Percentiles rank a stretch among this genome's conserved stretches.
Evolutionary conservation across 257 asterid species (phyloP).

Genomic region (Plantago ovata): DNA sequence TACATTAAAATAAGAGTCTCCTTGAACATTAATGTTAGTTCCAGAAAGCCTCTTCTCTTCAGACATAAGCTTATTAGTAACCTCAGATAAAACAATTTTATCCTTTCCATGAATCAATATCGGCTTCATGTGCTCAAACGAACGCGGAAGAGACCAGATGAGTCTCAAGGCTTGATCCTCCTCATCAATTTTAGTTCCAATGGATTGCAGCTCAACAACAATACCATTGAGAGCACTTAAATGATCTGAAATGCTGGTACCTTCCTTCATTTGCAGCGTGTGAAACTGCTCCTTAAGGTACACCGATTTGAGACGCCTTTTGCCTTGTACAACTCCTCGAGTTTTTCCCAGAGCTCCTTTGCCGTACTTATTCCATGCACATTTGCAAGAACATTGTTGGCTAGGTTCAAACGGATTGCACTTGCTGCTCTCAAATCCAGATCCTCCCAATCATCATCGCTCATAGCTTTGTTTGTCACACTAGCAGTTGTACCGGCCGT

Average conservation of each 20-base stretch:
- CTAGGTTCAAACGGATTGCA: not conserved
- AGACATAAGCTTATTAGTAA: not conserved
- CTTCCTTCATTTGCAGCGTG: constrained; percentile 5
- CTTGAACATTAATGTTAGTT: not conserved
- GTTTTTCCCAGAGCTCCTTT: constrained; percentile 13
- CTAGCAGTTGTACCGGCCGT: not conserved
- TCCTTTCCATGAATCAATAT: constrained; percentile 8
- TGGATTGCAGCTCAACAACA: not conserved
- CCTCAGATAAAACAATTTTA: no score
- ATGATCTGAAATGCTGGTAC: constrained; percentile 3
- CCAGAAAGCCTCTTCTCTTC: not conserved
- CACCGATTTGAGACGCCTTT: constrained; percentile 3
- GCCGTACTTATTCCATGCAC: not conserved
- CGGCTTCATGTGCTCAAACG: no score
- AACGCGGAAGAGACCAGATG: no score
- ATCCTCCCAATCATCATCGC: not conserved
- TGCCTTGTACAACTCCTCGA: constrained; percentile 10
- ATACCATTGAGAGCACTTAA: not conserved
- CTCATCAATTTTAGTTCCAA: not conserved
- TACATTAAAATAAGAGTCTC: not conserved
- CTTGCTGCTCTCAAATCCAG: not conserved
- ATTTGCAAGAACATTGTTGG: not conserved
- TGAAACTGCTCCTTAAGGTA: not conserved
- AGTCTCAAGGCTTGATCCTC: constrained; percentile 1
- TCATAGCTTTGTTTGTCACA: not conserved